Conservation (phyloP, 2,329 filamentous ascomycete genomes). For the Ceratocystis papillata region DNA sequence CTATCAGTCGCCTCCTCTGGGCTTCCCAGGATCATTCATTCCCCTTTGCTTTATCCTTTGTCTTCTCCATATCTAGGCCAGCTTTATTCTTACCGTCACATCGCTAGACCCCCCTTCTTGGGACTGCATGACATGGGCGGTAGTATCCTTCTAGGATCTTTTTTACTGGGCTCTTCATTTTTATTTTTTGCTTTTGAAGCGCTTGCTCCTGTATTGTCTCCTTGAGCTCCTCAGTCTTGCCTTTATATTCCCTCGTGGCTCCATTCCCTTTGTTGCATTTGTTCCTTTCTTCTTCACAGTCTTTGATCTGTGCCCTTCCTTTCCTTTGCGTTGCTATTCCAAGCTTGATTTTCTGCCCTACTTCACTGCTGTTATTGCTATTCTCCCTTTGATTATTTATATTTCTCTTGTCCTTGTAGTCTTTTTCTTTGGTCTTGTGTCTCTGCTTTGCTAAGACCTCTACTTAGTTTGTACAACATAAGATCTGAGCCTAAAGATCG, state of each 20-base stretch:
- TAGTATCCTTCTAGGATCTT: not conserved
- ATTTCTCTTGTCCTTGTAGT: not conserved
- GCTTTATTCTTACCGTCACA: not conserved
- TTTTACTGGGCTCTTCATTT: not conserved
- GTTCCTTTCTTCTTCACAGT: constrained; percentile 14
- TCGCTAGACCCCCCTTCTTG: not conserved
- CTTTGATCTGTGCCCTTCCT: constrained; percentile 20
- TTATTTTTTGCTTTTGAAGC: not conserved
- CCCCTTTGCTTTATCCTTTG: not conserved
- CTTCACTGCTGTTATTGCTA: constrained; percentile 10
- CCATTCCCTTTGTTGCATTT: not conserved
- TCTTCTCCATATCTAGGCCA: not conserved
- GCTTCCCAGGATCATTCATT: not conserved
- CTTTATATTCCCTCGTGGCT: constrained; percentile 3
- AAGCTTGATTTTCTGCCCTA: not conserved
- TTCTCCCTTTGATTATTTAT: not conserved
- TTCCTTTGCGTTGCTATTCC: not conserved
- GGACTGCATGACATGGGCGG: not conserved
- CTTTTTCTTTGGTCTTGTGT: not conserved
- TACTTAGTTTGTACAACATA: constrained; percentile 22
- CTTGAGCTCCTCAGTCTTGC: not conserved
- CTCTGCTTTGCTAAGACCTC: not conserved
- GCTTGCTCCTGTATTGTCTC: constrained; percentile 5
- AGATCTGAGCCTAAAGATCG: not conserved
- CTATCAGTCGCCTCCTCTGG: not conserved